Percentiles rank a stretch among this genome's conserved stretches.
These are phyloP conservation scores for Brettanomyces nanus DNA, from an alignment of 805 yeast species.

Conservation along the genomic window DNA sequence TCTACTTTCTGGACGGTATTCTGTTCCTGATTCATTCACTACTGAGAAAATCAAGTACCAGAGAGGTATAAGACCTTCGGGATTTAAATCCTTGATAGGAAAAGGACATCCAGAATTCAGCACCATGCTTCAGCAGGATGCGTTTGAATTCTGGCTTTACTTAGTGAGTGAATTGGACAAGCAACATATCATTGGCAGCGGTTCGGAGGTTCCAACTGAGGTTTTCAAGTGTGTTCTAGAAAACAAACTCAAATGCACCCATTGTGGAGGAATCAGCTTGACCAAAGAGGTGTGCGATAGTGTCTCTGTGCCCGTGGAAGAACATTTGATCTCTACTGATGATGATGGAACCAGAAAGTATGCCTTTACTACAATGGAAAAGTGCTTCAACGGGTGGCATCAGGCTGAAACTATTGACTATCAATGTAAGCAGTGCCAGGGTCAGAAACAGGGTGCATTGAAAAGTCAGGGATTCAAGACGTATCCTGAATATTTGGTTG, in stretches of 20 bases:
- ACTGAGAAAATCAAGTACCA: slow-evolving; percentile 47
- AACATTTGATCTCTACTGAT: slow-evolving; percentile 28
- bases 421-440: slow-evolving; percentile 49
- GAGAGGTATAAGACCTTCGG: slow-evolving; percentile 66
- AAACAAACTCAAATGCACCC: slow-evolving; percentile 49
- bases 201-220: slow-evolving; percentile 37
- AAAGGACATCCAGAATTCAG: slow-evolving; percentile 73
- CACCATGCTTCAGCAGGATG: slow-evolving; percentile 89
- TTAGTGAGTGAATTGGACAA: slow-evolving; percentile 55
- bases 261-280: slow-evolving; percentile 56
- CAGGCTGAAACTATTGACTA: slow-evolving; percentile 53
- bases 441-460: slow-evolving; percentile 24
- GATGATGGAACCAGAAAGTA: slow-evolving; percentile 40
- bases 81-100: slow-evolving; percentile 73
- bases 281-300: slow-evolving; percentile 50
- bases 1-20: slow-evolving; percentile 61
- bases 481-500: slow-evolving; percentile 62
- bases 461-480: slow-evolving; percentile 45
- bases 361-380: slow-evolving; percentile 39
- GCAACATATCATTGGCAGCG: slow-evolving; percentile 26
- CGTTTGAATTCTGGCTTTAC: slow-evolving; percentile 77
- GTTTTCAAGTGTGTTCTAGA: slow-evolving; percentile 58
- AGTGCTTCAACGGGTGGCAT: slow-evolving; percentile 39
- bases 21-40: slow-evolving; percentile 43
- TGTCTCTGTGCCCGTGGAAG: slow-evolving; percentile 51